phyloP scores from a whole-genome alignment of 805 yeast genomes.

The Candida verbasci region DNA sequence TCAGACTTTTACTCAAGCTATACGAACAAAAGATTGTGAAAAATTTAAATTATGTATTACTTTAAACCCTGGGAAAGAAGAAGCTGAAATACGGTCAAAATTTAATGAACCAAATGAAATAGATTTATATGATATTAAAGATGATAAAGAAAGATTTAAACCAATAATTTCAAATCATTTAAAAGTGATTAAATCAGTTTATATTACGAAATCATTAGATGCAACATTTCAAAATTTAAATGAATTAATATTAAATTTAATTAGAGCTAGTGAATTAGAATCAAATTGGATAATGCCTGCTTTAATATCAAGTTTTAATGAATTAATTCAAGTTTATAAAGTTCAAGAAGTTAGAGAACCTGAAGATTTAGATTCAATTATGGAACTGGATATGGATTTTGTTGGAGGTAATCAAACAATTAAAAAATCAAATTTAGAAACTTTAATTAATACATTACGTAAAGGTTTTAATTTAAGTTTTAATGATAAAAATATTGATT shows the following conservation, averaged over 20 bases:
- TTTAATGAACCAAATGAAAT: slow-evolving; percentile 36
- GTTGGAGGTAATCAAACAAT: slow-evolving; percentile 9
- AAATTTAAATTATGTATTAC: slow-evolving; percentile 22
- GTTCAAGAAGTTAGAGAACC: slow-evolving; percentile 29
- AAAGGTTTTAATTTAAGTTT: slow-evolving; percentile 71
- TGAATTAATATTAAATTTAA: slow-evolving; percentile 42
- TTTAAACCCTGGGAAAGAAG: slow-evolving; percentile 28
- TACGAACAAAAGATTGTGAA: slow-evolving; percentile 14
- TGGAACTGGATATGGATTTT: slow-evolving; percentile 16
- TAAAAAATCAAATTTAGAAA: slow-evolving; percentile 36
- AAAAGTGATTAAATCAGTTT: slow-evolving; percentile 30
- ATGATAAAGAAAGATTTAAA: slow-evolving; percentile 30
- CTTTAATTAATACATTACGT: slow-evolving; percentile 62
- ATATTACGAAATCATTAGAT: slow-evolving; percentile 28
- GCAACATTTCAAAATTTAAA: slow-evolving; percentile 30
- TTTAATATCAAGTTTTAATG: slow-evolving; percentile 36
- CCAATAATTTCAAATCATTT: slow-evolving; percentile 30
- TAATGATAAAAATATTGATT: slow-evolving; percentile 66
- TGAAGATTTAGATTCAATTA: slow-evolving; percentile 15
- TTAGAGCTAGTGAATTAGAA: slow-evolving; percentile 51
- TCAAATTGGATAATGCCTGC: slow-evolving; percentile 49
- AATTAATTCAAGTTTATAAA: slow-evolving; percentile 36
- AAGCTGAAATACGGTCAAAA: slow-evolving; percentile 27
- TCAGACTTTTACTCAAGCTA: slow-evolving; percentile 16
- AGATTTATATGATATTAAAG: slow-evolving; percentile 27